These are phyloP conservation scores for Sporothrix variecibatus DNA, from an alignment of 2,329 filamentous ascomycete genomes.

Conservation along the genomic window DNA sequence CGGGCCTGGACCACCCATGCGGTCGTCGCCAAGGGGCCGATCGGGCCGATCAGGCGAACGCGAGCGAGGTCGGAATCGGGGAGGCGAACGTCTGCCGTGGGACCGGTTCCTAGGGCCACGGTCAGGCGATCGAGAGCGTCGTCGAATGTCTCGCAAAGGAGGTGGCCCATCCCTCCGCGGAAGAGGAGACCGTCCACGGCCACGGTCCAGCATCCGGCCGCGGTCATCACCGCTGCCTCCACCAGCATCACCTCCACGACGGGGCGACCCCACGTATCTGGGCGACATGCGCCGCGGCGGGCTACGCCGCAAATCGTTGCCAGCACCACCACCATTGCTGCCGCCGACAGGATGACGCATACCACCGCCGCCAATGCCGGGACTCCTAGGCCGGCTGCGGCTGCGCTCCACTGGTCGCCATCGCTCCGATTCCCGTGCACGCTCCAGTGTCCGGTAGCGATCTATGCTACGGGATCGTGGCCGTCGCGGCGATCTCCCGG, in stretches of 20 bases:
- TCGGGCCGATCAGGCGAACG: slow-evolving; percentile 50
- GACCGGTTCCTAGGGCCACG: slow-evolving; percentile 44
- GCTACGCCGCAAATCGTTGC: neutral
- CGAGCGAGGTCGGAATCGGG: slow-evolving; percentile 56
- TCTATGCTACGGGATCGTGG: slow-evolving; percentile 45
- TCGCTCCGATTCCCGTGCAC: slow-evolving; percentile 41
- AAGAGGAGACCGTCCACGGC: slow-evolving; percentile 41
- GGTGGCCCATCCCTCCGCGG: slow-evolving; percentile 42
- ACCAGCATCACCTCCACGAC: slow-evolving; percentile 39
- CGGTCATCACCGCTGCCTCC: slow-evolving; percentile 37
- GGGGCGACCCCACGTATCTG: slow-evolving; percentile 43
- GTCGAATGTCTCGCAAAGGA: slow-evolving; percentile 43
- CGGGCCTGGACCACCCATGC: slow-evolving; percentile 34
- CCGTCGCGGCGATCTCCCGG: slow-evolving; percentile 45
- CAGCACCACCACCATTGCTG: slow-evolving; percentile 22
- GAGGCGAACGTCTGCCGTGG: slow-evolving; percentile 41
- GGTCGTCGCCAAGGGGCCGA: slow-evolving; percentile 39
- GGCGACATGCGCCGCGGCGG: slow-evolving; percentile 39
- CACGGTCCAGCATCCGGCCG: slow-evolving; percentile 35
- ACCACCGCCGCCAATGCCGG: slow-evolving; percentile 30
- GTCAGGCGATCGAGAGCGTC: slow-evolving; percentile 59
- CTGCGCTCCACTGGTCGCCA: slow-evolving; percentile 42
- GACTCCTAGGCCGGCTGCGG: slow-evolving; percentile 43
- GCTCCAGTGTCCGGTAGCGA: slow-evolving; percentile 43
- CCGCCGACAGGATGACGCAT: slow-evolving; percentile 33